Evolutionary conservation across 352 stramenopile species (phyloP), one percentile per base, ranked within the genome.

Genomic region (Thraustochytrium striatum): DNA sequence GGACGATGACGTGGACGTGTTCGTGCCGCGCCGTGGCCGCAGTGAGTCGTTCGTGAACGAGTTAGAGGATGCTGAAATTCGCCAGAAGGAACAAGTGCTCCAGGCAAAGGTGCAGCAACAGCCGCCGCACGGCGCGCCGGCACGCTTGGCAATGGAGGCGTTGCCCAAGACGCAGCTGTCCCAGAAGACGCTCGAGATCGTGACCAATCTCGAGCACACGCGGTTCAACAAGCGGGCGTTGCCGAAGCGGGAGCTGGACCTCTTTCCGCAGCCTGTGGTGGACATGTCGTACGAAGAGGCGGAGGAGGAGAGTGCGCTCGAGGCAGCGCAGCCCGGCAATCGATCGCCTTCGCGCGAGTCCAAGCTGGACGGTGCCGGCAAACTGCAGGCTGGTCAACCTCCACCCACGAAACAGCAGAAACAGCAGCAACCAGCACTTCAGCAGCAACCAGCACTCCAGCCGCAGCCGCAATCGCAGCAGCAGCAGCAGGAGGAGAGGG

Each of bases 41-140:
- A 75, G 65, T 38, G 7, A 75, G 30, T 75, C 65, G 41, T 75
- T 75, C 50, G 65, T 75, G 39, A 75, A 75, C 39, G 65, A 75
- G 36, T 43, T 75, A 19, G 65, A 75, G 65, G 65, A 75, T 30
- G 32, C 65, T 25, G n/a, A 33, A 3, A 55, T 75, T 28, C 32
- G 65, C 16, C 28, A 75, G 59, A 16, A 61, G 39, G 39, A 47
- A 13, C 39, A 47, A 47, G 5, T 13, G 39, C 39, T 47, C 39
- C 39, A 47, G n/a, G n/a, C n/a, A n/a, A n/a, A n/a, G n/a, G n/a
- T n/a, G n/a, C n/a, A n/a, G 39, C 39, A 47, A 47, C 5, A 5
- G 39, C 39, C 39, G 5, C 39, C 5, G 39, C 39, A 13, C 39
- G 11, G 19, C 53, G 41, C 33, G 9, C 13, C 21, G 0, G 65